Evolutionary conservation across 352 stramenopile genomes (phyloP), one percentile per base, ranked within the genome.

Genomic region (Globisporangium barbulae): DNA sequence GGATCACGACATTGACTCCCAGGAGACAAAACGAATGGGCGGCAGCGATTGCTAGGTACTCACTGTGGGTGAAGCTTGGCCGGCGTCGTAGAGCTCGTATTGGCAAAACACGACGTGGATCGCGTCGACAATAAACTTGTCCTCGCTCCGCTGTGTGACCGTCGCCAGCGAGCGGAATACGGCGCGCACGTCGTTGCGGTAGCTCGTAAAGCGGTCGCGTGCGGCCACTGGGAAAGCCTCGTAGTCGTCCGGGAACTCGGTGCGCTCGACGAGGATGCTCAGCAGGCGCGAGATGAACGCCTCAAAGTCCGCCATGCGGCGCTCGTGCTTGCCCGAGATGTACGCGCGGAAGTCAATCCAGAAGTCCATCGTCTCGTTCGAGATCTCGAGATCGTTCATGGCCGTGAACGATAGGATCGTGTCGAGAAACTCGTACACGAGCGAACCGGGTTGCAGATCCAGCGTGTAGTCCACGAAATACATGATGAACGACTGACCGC

Each of bases 301-400:
- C 55, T 91, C 82, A 59, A 91, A 92, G 12, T 78, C 76, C 39
- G 67, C 57, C 68, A 90, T 89, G 25, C 80, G 80, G n/a, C 76
- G 50, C 42, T 93, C 83, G 59, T 93, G 69, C 61, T 93, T 93
- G 42, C 85, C 85, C 9, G 79, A 90, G 35, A 93, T 68, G 59
- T 93, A 93, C 9, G 65, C 53, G 30, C 83, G 76, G 39, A 93
- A 92, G 41, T 88, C 76, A 65, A 93, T 88, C 85, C 85, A 93
- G 33, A 93, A 93, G 10, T 85, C 76, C 81, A 91, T 93, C 21
- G 81, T 93, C 62, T 86, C 81, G 52, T 91, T 91, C 6, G 85
- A 91, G 19, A 85, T 76, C 8, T 86, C 65, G 31, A 93, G 65
- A 58, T 91, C 75, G 53, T 81, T 76, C 30, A 88, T 39, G 8